These are phyloP conservation scores for Phialophora verrucosa DNA, from an alignment of 2,329 filamentous ascomycete genomes.

Conservation along the genomic window DNA sequence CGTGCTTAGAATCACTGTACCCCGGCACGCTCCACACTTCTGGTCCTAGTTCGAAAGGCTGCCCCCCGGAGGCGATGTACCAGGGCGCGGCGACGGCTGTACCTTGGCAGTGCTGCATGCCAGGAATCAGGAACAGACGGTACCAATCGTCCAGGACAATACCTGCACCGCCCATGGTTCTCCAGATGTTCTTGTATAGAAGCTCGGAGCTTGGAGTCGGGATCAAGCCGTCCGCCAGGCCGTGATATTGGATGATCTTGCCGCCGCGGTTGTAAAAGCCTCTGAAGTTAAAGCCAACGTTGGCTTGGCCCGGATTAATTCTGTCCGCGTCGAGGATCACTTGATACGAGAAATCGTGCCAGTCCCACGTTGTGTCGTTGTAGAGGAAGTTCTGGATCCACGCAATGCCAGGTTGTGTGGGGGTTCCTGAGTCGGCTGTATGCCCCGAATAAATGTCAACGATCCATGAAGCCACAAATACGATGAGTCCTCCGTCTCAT, in stretches of 20 bases:
- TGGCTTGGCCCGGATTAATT: constrained; percentile 45
- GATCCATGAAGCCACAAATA: background rate
- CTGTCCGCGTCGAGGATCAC: constrained; percentile 45
- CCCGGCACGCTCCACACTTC: constrained; percentile 29
- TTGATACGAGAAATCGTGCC: constrained; percentile 5
- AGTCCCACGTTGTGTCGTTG: background rate
- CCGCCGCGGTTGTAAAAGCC: constrained; percentile 52
- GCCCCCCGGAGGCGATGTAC: constrained; percentile 45
- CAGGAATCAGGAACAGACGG: constrained; percentile 60
- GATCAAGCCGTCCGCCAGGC: constrained; percentile 57
- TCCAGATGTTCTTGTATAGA: constrained; percentile 56
- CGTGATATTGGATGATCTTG: constrained; percentile 52
- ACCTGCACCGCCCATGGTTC: constrained; percentile 46
- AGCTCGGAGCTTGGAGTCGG: constrained; percentile 58
- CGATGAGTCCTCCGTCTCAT: background rate
- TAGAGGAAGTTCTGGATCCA: background rate
- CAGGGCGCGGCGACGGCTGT: constrained; percentile 51
- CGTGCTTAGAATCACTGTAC: constrained; percentile 45
- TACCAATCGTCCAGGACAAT: constrained; percentile 49
- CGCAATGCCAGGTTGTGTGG: background rate
- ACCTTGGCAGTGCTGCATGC: constrained; percentile 57
- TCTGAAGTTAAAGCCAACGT: constrained; percentile 54
- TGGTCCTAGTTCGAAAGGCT: constrained; percentile 22
- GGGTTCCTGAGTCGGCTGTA: background rate
- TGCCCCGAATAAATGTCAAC: background rate